Evolutionary conservation across 2,329 filamentous ascomycete species (phyloP).

Genomic region (Aureobasidium lini): DNA sequence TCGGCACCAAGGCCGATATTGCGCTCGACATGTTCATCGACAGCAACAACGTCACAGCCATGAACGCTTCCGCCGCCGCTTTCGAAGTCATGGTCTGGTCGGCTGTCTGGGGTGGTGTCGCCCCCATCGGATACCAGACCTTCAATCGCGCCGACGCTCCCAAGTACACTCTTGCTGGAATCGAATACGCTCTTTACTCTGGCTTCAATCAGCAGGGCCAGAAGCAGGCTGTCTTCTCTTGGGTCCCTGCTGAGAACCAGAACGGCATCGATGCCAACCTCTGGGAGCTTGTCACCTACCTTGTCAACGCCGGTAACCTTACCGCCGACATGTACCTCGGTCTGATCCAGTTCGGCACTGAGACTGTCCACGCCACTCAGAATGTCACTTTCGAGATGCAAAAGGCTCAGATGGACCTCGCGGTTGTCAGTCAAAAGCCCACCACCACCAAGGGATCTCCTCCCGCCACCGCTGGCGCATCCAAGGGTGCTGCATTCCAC

Average conservation of each 20-base stretch:
- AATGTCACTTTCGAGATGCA: slow-evolving; percentile 12
- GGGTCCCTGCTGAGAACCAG: slow-evolving; percentile 8
- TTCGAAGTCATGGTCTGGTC: slow-evolving; percentile 14
- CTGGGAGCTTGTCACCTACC: slow-evolving; percentile 3
- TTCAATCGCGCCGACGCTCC: background rate
- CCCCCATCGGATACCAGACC: slow-evolving; percentile 11
- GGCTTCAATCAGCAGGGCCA: slow-evolving; percentile 12
- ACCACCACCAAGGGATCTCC: slow-evolving; percentile 8
- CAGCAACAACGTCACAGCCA: background rate
- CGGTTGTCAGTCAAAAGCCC: background rate
- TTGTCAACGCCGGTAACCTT: background rate
- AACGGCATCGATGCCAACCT: background rate
- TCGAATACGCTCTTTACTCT: slow-evolving; percentile 7
- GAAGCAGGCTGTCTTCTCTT: slow-evolving; percentile 13
- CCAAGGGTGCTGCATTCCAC: slow-evolving; percentile 2
- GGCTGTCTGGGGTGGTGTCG: slow-evolving; percentile 12
- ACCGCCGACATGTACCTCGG: slow-evolving; percentile 10
- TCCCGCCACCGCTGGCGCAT: slow-evolving; percentile 2
- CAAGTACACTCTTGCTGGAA: slow-evolving; percentile 1
- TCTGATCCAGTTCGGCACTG: slow-evolving; percentile 10
- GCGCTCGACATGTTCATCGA: slow-evolving; percentile 15
- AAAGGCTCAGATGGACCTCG: slow-evolving; percentile 10
- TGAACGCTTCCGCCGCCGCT: slow-evolving; percentile 11
- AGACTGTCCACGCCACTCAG: slow-evolving; percentile 11
- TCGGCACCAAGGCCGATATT: slow-evolving; percentile 12